These are phyloP conservation scores for Claviceps purpurea DNA, from an alignment of 2,329 filamentous ascomycete species.

Conservation along the genomic window DNA sequence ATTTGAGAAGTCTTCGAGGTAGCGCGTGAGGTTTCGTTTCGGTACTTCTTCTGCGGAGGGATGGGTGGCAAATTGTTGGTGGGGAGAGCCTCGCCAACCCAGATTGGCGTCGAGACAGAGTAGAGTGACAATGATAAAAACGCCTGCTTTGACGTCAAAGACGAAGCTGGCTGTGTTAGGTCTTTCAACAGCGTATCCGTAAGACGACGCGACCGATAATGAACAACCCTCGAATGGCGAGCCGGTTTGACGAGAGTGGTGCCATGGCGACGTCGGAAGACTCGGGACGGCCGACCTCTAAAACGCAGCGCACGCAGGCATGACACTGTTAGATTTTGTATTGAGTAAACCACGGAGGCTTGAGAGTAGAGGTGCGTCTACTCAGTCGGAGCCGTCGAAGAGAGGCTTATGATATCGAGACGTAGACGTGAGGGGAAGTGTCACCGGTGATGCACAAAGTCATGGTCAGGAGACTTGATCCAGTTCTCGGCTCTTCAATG, in stretches of 20 bases:
- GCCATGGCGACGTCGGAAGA: constrained; percentile 35
- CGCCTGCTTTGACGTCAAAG: background rate
- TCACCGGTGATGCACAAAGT: background rate
- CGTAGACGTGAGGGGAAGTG: constrained; percentile 1
- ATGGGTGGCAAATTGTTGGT: constrained; percentile 1
- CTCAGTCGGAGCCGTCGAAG: background rate
- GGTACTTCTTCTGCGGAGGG: background rate
- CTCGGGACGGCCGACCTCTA: constrained; percentile 33
- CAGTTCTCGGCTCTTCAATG: background rate
- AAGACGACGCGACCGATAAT: background rate
- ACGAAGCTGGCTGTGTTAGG: background rate
- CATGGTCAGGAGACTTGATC: background rate
- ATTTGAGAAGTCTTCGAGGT: constrained; percentile 7
- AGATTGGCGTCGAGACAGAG: background rate
- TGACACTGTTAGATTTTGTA: background rate
- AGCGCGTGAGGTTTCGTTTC: background rate
- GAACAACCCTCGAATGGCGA: constrained; percentile 10
- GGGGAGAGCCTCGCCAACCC: background rate
- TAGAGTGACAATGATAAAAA: background rate
- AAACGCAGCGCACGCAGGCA: constrained; percentile 30
- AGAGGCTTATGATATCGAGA: constrained; percentile 1
- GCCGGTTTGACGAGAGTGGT: constrained; percentile 37
- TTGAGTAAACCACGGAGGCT: background rate
- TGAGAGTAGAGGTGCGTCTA: background rate
- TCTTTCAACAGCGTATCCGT: constrained; percentile 1